These are phyloP conservation scores for Cryphonectria naterciae DNA, from an alignment of 2,329 filamentous ascomycete species.

Conservation along the genomic window DNA sequence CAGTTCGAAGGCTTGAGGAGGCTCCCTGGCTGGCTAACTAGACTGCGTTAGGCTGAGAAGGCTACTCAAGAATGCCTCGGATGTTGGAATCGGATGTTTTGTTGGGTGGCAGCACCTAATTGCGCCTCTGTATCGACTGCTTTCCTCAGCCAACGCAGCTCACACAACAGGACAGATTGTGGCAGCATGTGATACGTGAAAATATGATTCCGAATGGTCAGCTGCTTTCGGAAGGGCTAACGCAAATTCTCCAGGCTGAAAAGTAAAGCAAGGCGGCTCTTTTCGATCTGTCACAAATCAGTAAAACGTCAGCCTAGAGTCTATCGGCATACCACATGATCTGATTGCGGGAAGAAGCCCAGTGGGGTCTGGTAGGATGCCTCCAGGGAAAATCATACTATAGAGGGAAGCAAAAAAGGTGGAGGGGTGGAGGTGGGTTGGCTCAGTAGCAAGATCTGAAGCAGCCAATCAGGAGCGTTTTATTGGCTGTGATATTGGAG, in stretches of 20 bases:
- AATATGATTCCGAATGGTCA: background rate
- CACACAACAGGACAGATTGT: background rate
- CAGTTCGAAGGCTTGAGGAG: background rate
- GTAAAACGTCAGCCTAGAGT: background rate
- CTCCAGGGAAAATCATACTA: background rate
- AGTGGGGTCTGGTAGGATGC: background rate
- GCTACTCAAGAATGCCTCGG: background rate
- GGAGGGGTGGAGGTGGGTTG: background rate
- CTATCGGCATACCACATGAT: background rate
- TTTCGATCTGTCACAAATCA: background rate
- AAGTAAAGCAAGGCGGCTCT: background rate
- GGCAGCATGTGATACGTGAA: background rate
- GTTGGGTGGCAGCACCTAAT: background rate
- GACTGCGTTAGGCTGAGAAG: background rate
- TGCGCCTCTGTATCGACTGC: background rate
- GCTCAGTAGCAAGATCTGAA: background rate
- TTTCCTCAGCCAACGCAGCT: background rate
- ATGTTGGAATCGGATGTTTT: background rate
- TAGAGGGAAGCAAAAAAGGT: background rate
- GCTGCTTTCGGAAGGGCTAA: background rate
- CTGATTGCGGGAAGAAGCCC: background rate
- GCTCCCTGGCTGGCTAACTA: background rate
- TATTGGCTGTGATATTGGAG: background rate
- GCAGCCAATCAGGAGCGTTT: background rate
- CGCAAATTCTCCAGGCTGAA: background rate